Evolutionary conservation across 2,329 filamentous ascomycete genomes (phyloP), one percentile per base, ranked within the genome.

Genomic region (Colletotrichum falcatum): DNA sequence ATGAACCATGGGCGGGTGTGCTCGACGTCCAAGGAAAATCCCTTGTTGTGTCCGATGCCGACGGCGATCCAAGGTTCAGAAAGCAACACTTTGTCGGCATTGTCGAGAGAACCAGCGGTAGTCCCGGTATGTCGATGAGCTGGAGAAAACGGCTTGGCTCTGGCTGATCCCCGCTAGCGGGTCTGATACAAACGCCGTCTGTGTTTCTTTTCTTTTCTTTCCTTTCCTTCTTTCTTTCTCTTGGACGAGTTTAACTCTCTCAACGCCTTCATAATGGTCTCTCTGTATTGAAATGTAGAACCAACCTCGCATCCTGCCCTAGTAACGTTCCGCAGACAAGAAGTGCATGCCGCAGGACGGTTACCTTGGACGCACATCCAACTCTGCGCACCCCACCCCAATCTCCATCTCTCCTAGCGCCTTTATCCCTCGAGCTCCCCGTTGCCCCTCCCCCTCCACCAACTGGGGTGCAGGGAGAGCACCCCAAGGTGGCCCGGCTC

Each of bases 391-490:
- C 67, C 35, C 63, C 67, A 58, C 49, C 56, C 51, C 20, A 49
- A 44, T 70, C 58, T 46, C 58, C 56, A 67, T 61, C 4, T 53
- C 35, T 67, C 20, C 66, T 70, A 70, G 67, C 67, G 67, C 67
- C 51, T 44, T 61, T 53, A 35, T 61, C 39, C 55, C 28, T 62
- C 56, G 42, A 70, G 56, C 49, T 42, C 61, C 67, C 64, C 63
- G 62, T 59, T 51, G 44, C 59, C 59, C 67, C 64, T 58, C 58
- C 62, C 59, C 62, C 35, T 39, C 55, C 63, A 11, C 65, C 63
- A 46, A 62, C 64, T 58, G 59, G 69, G 69, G 69, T 53, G 46
- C 28, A 26, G 58, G 61, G 56, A 64, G 62, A 70, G 55, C 26
- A 28, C 54, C 56, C 58, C 53, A 51, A 30, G 49, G 42, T 60